Evolutionary conservation across 257 asterid species (phyloP).

Genomic region (Linaria vulgaris): DNA sequence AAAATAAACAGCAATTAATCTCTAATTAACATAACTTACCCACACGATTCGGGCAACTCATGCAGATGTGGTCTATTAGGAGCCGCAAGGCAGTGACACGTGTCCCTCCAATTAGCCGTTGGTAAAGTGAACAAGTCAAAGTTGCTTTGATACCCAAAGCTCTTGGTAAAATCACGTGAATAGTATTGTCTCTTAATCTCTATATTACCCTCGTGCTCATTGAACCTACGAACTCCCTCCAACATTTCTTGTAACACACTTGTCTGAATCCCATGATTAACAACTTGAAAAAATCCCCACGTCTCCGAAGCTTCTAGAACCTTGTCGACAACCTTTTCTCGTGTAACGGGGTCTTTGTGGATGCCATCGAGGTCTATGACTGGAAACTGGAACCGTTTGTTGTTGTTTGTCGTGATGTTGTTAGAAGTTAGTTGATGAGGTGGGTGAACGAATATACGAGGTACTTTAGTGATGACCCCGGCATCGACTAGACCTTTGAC

Average conservation of each 20-base stretch:
- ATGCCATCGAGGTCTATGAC: conserved; percentile 30
- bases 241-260: neutral
- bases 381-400: conserved; percentile 23
- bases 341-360: neutral
- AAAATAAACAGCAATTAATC: no score
- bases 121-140: neutral
- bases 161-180: neutral
- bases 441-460: no score
- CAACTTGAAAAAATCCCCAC: conserved; percentile 42
- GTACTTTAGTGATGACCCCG: no score
- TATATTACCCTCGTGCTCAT: neutral
- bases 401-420: no score
- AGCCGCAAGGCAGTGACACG: neutral
- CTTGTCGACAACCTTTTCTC: conserved; percentile 12
- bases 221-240: neutral
- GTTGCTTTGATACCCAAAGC: neutral
- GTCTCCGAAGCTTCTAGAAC: conserved; percentile 6
- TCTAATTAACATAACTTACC: neutral
- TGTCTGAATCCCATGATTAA: conserved; percentile 32
- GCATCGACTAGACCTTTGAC: no score
- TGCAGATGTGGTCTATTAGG: no score
- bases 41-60: neutral
- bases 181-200: no score
- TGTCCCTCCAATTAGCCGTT: neutral
- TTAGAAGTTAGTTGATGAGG: no score